Evolutionary conservation across 441 rosid species (phyloP).

Genomic region (Raphanus hybrid): DNA sequence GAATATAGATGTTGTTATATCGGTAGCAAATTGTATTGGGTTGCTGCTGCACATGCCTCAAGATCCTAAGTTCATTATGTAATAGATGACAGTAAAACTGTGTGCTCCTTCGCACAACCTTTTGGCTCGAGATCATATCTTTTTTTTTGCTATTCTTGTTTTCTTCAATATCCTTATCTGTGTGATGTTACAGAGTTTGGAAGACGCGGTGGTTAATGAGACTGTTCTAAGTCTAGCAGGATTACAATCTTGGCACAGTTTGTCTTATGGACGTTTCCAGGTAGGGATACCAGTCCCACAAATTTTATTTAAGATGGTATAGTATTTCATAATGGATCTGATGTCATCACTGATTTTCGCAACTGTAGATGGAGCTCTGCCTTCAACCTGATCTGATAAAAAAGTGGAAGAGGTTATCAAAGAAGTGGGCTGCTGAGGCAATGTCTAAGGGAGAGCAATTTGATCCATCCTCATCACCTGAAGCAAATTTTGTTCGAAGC

Average conservation of each 20-base stretch:
- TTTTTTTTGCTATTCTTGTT: slow-evolving; percentile 14
- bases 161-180: slow-evolving; percentile 28
- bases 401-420: slow-evolving; percentile 84
- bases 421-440: slow-evolving; percentile 81
- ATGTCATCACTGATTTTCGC: slow-evolving; percentile 36
- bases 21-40: neutral
- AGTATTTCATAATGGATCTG: slow-evolving; percentile 28
- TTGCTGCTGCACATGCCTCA: neutral
- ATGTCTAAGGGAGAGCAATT: slow-evolving; percentile 56
- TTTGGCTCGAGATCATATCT: slow-evolving; percentile 12
- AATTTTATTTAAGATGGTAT: slow-evolving; percentile 17
- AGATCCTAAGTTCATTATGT: neutral
- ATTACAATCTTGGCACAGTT: slow-evolving; percentile 86
- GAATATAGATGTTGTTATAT: slow-evolving; percentile 29
- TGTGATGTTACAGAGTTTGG: slow-evolving; percentile 80
- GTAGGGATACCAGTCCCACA: slow-evolving; percentile 41
- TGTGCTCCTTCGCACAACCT: slow-evolving; percentile 12
- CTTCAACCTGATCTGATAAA: slow-evolving; percentile 80
- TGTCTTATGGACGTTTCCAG: slow-evolving; percentile 98
- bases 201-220: slow-evolving; percentile 90
- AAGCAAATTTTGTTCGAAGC: slow-evolving; percentile 86
- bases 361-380: slow-evolving; percentile 89
- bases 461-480: slow-evolving; percentile 68
- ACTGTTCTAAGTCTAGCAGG: slow-evolving; percentile 85
- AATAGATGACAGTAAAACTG: neutral